Evolutionary conservation across 2,329 filamentous ascomycete genomes (phyloP).

Genomic region (Chaetomiaceae sp.): DNA sequence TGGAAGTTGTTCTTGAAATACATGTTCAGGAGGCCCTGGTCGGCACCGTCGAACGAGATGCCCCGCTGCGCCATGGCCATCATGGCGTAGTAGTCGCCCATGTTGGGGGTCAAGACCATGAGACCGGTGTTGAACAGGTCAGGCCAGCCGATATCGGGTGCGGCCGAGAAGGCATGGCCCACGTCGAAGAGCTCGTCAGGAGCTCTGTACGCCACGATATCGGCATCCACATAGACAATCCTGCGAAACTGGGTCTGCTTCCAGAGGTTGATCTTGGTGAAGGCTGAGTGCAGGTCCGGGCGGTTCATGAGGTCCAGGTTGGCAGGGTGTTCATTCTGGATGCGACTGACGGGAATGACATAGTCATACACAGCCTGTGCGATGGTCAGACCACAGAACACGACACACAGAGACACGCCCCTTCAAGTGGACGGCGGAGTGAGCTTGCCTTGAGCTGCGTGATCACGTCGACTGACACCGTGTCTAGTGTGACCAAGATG

Average conservation of each 20-base stretch:
- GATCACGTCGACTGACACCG: conserved; percentile 67
- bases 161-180: conserved; percentile 57
- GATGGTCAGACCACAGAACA: conserved; percentile 18
- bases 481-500: conserved; percentile 75
- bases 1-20: conserved; percentile 82
- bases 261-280: conserved; percentile 96
- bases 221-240: conserved; percentile 92
- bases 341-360: conserved; percentile 74
- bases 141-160: conserved; percentile 95
- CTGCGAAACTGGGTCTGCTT: conserved; percentile 81
- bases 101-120: conserved; percentile 81
- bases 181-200: conserved; percentile 86
- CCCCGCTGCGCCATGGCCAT: conserved; percentile 76
- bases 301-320: conserved; percentile 92
- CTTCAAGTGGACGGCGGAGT: conserved; percentile 1
- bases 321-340: conserved; percentile 68
- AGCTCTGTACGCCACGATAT: conserved; percentile 83
- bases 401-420: no score
- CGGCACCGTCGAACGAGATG: conserved; percentile 93
- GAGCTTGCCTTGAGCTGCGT: conserved; percentile 65
- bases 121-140: conserved; percentile 98
- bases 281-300: conserved; percentile 81
- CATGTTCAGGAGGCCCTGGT: conserved; percentile 93
- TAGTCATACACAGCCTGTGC: conserved; percentile 75
- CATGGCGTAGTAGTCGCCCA: conserved; percentile 83